Percentiles rank a stretch among this genome's conserved stretches.
phyloP scores from a whole-genome alignment of 2,329 filamentous ascomycete species.

The Claviceps spartinae region DNA sequence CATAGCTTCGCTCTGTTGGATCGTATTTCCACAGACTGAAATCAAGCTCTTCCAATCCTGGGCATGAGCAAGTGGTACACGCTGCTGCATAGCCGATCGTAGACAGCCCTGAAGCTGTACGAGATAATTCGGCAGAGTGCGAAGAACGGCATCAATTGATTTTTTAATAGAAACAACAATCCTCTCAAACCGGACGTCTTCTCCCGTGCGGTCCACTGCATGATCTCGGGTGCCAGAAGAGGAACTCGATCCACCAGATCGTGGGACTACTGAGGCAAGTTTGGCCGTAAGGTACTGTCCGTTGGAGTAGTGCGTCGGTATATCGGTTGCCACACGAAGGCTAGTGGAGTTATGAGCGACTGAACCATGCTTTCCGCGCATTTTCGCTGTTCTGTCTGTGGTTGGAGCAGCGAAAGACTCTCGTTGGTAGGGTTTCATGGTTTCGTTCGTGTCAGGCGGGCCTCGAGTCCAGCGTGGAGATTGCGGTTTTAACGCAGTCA shows the following conservation, averaged over 20 bases:
- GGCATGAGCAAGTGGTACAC: constrained; percentile 44
- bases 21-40: constrained; percentile 53
- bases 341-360: constrained; percentile 37
- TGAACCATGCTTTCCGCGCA: constrained; percentile 22
- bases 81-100: constrained; percentile 47
- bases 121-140: constrained; percentile 56
- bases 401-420: constrained; percentile 42
- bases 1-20: constrained; percentile 61
- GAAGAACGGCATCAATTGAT: constrained; percentile 60
- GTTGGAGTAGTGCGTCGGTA: constrained; percentile 32
- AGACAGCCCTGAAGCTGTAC: constrained; percentile 52
- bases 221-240: constrained; percentile 34
- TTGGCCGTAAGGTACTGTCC: constrained; percentile 36
- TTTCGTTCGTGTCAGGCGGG: constrained; percentile 25
- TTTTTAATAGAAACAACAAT: constrained; percentile 66
- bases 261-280: constrained; percentile 53
- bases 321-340: constrained; percentile 42
- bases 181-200: constrained; percentile 68
- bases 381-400: constrained; percentile 29
- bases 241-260: constrained; percentile 69
- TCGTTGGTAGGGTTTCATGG: constrained; percentile 34
- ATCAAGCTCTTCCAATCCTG: constrained; percentile 59
- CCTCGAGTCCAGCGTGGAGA: constrained; percentile 8
- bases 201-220: constrained; percentile 53
- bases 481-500: constrained; percentile 15